Conservation (phyloP, 371 early-diverging fungal genomes). For the Nematocida sp. region DNA sequence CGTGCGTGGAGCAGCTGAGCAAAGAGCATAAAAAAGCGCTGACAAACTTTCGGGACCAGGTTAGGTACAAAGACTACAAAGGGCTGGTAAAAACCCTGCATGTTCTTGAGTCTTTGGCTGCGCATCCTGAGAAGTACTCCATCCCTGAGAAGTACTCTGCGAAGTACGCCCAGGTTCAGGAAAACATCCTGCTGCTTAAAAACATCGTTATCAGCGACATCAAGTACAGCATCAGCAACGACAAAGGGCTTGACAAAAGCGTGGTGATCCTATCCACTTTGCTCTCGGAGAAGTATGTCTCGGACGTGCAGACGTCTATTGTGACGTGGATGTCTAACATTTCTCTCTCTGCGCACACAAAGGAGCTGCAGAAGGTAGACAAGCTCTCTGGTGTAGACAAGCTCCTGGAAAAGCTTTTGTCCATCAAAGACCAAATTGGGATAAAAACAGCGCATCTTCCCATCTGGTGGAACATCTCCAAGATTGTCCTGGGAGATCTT, state of each 20-base stretch:
- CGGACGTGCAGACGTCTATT: slow-evolving; percentile 46
- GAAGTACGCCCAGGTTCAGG: slow-evolving; percentile 15
- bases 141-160: slow-evolving; percentile 46
- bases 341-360: slow-evolving; percentile 13
- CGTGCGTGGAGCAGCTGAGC: neutral
- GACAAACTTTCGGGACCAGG: slow-evolving; percentile 46
- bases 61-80: slow-evolving; percentile 51
- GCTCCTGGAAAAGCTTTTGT: slow-evolving; percentile 9
- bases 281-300: slow-evolving; percentile 35
- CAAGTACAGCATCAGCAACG: slow-evolving; percentile 40
- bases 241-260: slow-evolving; percentile 43
- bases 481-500: slow-evolving; percentile 33
- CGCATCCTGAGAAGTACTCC: neutral
- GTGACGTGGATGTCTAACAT: slow-evolving; percentile 48
- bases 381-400: slow-evolving; percentile 5
- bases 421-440: slow-evolving; percentile 35
- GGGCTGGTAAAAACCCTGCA: slow-evolving; percentile 34
- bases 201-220: slow-evolving; percentile 50
- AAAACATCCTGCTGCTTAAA: slow-evolving; percentile 45
- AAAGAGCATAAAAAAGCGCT: slow-evolving; percentile 47
- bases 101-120: slow-evolving; percentile 1
- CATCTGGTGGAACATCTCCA: slow-evolving; percentile 52
- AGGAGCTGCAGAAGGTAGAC: slow-evolving; percentile 25
- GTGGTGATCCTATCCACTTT: slow-evolving; percentile 36
- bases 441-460: slow-evolving; percentile 50